Evolutionary conservation across 352 stramenopile species (phyloP), one percentile per base, ranked within the genome.

Genomic region (Globisporangium megalacanthum): DNA sequence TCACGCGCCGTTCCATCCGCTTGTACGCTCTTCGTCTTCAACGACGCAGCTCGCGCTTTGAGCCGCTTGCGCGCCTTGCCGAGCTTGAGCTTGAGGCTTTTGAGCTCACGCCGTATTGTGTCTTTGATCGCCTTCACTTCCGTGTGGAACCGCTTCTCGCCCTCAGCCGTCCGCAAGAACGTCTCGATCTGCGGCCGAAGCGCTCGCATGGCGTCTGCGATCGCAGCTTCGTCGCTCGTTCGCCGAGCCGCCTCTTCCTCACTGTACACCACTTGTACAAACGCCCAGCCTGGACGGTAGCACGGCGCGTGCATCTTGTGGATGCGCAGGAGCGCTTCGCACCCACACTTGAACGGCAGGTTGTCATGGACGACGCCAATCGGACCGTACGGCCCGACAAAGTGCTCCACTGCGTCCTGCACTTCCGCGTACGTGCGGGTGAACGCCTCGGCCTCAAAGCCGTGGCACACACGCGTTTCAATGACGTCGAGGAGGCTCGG

Each of bases 271-370:
- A 85, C 64, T n/a, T 83, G 77, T 13, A 81, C 53, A 45, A 92
- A 56, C 41, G 69, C 85, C 79, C 77, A 92, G 0, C 79, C 82
- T 39, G 59, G 54, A 8, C 76, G 72, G 19, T 70, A 82, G 45
- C 79, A 92, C 19, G 79, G 77, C 31, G 76, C 77, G 56, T 92
- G 82, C 65, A 78, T 75, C 63, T 88, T 92, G 48, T 83, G 67
- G 50, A 75, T 81, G 11, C 70, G 75, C 35, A 90, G 56, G 29
- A 90, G 54, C 3, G 84, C 74, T 33, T 89, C 78, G 56, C 82
- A 92, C 10, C 70, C 77, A 46, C 82, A 92, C 19, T 80, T 76
- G 69, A 92, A 84, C n/a, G 79, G 82, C 6, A 90, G 73, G 19
- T 73, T 67, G 17, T 77, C 67, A 45, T 89, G 79, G 13, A 39